Evolutionary conservation across 2,329 filamentous ascomycete genomes (phyloP), one percentile per base, ranked within the genome.

Genomic region (Nigrospora osmanthi): DNA sequence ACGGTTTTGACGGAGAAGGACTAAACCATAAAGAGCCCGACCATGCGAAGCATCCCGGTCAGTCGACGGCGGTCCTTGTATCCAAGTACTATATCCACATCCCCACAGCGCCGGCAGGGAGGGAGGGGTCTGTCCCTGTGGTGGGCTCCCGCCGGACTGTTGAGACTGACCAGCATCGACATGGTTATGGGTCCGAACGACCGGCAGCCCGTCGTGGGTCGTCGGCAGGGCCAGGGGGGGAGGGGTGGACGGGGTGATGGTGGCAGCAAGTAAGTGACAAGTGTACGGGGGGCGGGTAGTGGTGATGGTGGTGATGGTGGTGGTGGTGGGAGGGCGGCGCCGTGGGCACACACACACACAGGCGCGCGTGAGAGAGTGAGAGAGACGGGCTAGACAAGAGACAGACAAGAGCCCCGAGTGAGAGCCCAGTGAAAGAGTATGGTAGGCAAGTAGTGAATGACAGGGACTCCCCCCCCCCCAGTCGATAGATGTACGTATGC

Each of bases 21-120:
- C 65, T 67, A 68, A 59, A 56, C 63, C 62, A 52, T 54, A 67
- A 65, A 55, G 54, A 60, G 63, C 53, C 55, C 57, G 54, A 55
- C 56, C 54, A 64, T 60, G 64, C 60, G 62, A 66, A 52, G 57
- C 59, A 61, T 58, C 17, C 35, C 17, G 17, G 35, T n/a, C 35
- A 36, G 35, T n/a, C n/a, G 17, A n/a, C n/a, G 35, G 35, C 35
- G 6, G 35, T 36, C n/a, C 6, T 11, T 36, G n/a, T 36, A 36
- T 36, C 35, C 35, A 36, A 36, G 35, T n/a, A n/a, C 35, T 7
- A n/a, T 36, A 36, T 36, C 35, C 35, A 36, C 17, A 36, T 36
- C 35, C 35, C 35, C 35, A 36, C 35, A 36, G 35, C 35, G 6
- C 35, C n/a, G 35, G 17, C 14, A n/a, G 35, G 35, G n/a, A n/a